Evolutionary conservation across 805 yeast species (phyloP), one percentile per base, ranked within the genome.

Genomic region (Lachancea fermentati): DNA sequence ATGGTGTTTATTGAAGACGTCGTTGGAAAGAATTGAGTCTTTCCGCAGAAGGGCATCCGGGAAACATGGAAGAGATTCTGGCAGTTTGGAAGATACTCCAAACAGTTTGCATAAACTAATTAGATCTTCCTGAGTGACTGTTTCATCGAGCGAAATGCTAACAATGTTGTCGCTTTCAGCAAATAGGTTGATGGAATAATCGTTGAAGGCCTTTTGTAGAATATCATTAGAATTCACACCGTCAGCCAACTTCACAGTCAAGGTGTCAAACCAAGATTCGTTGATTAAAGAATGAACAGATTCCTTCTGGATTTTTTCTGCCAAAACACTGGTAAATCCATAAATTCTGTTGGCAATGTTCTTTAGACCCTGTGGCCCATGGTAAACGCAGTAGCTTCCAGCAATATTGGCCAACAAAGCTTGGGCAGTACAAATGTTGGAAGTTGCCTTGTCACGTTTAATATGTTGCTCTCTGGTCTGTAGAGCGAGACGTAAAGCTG

Each of bases 391-490:
- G 61, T 91, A 93, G 76, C 84, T 87, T 18, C 97, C 88, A 16
- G 97, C 81, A 69, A 93, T 87, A 62, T 93, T 93, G 14, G 98
- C 98, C 47, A 93, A 69, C 41, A 93, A 71, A 17, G 97, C 97
- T 70, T 93, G 98, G 6, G 98, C 96, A 14, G 98, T 93, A 69
- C 98, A 93, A 44, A 93, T 93, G 62, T 93, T 93, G 22, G 96
- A 87, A 14, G 98, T 93, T 12, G 98, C 98, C 67, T 85, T 89
- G 62, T 93, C 98, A 63, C 98, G 78, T 64, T 89, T 85, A 59
- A 93, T 93, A 63, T 93, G 98, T 63, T 93, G 98, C 64, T 93
- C 98, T 67, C 98, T 83, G 4, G 98, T 93, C 70, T 93, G 98
- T 51, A 93, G 73, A 3, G 98, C 97, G 52, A 93, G 72, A 62